These are phyloP conservation scores for Trametes cingulata DNA, from an alignment of 768 basidiomycete genomes.

Conservation along the genomic window DNA sequence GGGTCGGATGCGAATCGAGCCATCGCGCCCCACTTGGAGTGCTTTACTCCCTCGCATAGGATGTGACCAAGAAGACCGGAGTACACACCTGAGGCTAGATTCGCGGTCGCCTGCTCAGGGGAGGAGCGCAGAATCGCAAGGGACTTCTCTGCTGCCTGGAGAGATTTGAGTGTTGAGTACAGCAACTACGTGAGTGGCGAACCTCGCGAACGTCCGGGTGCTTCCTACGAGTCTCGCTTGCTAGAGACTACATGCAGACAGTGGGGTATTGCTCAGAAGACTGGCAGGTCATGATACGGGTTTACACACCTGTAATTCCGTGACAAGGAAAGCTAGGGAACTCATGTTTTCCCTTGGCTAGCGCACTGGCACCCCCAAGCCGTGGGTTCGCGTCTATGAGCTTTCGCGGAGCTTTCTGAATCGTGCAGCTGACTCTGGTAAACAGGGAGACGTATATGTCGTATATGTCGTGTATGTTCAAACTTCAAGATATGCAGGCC, in stretches of 20 bases:
- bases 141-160: conserved; percentile 84
- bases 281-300: too few species aligned
- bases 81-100: conserved; percentile 68
- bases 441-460: too few species aligned
- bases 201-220: conserved; percentile 97
- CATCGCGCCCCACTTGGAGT: too few species aligned
- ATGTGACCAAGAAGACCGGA: conserved; percentile 44
- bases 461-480: too few species aligned
- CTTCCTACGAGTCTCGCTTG: conserved; percentile 85
- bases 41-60: conserved; percentile 42
- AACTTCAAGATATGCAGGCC: too few species aligned
- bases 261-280: neutral
- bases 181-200: conserved; percentile 24
- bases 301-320: conserved; percentile 4
- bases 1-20: too few species aligned
- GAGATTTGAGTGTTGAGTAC: neutral
- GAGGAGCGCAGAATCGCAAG: conserved; percentile 77
- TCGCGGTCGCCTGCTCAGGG: conserved; percentile 74
- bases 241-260: conserved; percentile 59
- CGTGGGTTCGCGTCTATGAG: neutral
- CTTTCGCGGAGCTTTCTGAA: too few species aligned
- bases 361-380: neutral
- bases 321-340: conserved; percentile 10
- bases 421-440: too few species aligned
- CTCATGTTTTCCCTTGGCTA: neutral